These are phyloP conservation scores for Platanthera guangdongensis DNA, from an alignment of 106 monocot species.

Conservation along the genomic window DNA sequence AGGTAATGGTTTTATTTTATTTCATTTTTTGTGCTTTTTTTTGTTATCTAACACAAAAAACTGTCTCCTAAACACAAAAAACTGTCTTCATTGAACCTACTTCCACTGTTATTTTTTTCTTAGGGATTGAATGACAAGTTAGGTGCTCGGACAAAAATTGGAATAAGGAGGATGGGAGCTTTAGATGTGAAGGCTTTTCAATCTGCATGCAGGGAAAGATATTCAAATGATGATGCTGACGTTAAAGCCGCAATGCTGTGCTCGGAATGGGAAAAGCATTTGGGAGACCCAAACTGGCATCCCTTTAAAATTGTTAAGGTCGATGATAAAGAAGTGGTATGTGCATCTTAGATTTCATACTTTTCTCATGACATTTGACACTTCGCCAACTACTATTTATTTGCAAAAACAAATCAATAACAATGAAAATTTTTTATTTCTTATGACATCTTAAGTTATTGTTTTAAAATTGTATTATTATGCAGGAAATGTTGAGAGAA, in stretches of 20 bases:
- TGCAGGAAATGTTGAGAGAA: no score
- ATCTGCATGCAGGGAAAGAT: conserved; percentile 28
- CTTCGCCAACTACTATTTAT: no score
- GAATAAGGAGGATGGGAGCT: conserved; percentile 63
- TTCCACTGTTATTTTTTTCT: no score
- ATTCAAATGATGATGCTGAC: conserved; percentile 23
- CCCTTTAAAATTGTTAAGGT: conserved; percentile 32
- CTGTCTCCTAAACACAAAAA: no score
- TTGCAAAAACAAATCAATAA: no score
- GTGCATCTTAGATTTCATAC: background rate
- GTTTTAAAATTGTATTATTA: no score
- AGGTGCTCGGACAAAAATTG: conserved; percentile 17
- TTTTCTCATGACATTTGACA: background rate
- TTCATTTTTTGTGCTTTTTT: no score
- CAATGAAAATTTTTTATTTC: no score
- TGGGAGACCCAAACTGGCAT: conserved; percentile 50
- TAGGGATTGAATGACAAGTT: conserved; percentile 10
- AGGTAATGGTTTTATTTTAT: no score
- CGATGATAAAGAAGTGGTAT: conserved; percentile 12
- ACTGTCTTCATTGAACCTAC: no score
- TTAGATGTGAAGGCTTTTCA: conserved; percentile 44
- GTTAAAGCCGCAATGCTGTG: conserved; percentile 19
- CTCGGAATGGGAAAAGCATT: conserved; percentile 44
- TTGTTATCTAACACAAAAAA: no score
- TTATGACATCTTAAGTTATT: no score